These are phyloP conservation scores for Endoconidiophora polonica DNA, from an alignment of 2,329 filamentous ascomycete species.

Conservation along the genomic window DNA sequence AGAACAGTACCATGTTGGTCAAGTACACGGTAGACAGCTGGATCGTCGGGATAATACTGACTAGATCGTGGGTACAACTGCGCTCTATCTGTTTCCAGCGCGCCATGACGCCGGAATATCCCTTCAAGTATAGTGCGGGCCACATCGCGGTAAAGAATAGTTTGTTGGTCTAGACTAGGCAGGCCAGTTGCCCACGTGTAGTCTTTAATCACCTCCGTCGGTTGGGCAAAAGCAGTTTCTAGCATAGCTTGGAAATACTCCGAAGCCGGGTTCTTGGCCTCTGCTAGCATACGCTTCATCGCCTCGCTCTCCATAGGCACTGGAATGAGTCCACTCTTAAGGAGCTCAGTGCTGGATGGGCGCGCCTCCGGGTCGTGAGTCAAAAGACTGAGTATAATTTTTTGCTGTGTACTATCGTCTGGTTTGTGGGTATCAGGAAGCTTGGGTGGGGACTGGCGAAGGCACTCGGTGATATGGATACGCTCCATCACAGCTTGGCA, in stretches of 20 bases:
- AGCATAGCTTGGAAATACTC: constrained; percentile 84
- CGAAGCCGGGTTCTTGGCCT: constrained; percentile 65
- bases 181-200: constrained; percentile 58
- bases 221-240: constrained; percentile 63
- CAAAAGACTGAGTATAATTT: constrained; percentile 64
- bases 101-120: constrained; percentile 80
- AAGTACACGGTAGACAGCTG: constrained; percentile 53
- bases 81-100: constrained; percentile 61
- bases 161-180: constrained; percentile 32
- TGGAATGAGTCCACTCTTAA: constrained; percentile 74
- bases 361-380: constrained; percentile 69
- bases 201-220: constrained; percentile 64
- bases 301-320: constrained; percentile 87
- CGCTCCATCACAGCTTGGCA: constrained; percentile 49
- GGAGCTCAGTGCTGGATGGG: constrained; percentile 64
- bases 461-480: constrained; percentile 44
- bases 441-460: constrained; percentile 49
- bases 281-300: constrained; percentile 65
- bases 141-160: constrained; percentile 49
- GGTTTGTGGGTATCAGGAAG: constrained; percentile 60
- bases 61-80: constrained; percentile 66
- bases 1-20: constrained; percentile 74
- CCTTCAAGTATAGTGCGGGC: constrained; percentile 58
- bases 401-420: constrained; percentile 54
- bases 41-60: constrained; percentile 51